These are phyloP conservation scores for Ziziphus jujuba DNA, from an alignment of 306 rosid species.

Conservation along the genomic window DNA sequence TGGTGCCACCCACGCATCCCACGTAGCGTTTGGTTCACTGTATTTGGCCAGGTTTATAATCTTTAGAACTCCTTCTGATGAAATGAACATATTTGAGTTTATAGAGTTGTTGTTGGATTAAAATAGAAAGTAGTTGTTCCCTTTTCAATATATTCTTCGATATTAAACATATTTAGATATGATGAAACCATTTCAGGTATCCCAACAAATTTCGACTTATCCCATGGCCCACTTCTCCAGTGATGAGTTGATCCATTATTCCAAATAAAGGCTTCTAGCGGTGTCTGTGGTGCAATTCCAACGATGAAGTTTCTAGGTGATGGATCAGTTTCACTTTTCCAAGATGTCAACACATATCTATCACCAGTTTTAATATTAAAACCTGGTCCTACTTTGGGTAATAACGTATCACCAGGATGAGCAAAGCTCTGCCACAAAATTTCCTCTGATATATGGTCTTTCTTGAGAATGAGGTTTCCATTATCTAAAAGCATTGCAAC, in stretches of 20 bases:
- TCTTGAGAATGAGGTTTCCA: constrained; percentile 30
- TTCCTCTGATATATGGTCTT: constrained; percentile 10
- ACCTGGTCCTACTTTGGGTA: constrained; percentile 30
- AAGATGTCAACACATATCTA: constrained; percentile 24
- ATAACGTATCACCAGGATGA: constrained; percentile 30
- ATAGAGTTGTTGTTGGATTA: background rate
- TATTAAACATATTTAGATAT: constrained; percentile 25
- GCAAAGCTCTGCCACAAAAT: constrained; percentile 45
- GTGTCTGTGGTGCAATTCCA: constrained; percentile 24
- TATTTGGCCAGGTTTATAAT: background rate
- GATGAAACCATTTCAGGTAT: constrained; percentile 28
- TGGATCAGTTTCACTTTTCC: constrained; percentile 44
- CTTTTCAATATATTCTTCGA: constrained; percentile 14
- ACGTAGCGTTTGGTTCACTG: background rate
- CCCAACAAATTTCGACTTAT: constrained; percentile 44
- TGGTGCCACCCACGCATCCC: background rate
- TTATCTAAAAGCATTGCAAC: constrained; percentile 33
- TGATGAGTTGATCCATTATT: constrained; percentile 21
- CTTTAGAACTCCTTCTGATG: constrained; percentile 21
- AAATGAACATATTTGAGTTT: constrained; percentile 1
- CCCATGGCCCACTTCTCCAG: constrained; percentile 68
- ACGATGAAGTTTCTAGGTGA: constrained; percentile 32
- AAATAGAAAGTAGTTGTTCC: constrained; percentile 30
- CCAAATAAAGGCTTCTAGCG: constrained; percentile 43
- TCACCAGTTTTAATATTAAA: constrained; percentile 31